Evolutionary conservation across 495 filamentous ascomycete species (phyloP), one percentile per base, ranked within the genome.

Genomic region (Penicillium fimorum): DNA sequence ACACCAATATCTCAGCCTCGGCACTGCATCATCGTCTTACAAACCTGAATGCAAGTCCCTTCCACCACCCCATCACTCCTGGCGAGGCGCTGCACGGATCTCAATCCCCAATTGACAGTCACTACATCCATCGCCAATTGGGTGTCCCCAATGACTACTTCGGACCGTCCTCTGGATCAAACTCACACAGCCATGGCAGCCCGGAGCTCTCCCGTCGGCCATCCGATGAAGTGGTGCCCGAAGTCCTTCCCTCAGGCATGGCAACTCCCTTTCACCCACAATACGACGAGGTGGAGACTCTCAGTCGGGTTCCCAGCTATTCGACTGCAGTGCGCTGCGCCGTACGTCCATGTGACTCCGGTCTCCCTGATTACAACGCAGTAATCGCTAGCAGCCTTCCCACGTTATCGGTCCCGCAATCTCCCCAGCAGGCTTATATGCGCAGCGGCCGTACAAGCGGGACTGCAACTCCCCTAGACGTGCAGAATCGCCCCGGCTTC

Each of bases 261-360:
- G 77, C 79, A 15, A 83, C 81, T 7, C 83, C 87, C 17, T 83
- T 83, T 58, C 83, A 87, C 52, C 75, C 82, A 24, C 87, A 90
- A 57, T 84, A 78, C 51, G 70, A 78, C 24, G 83, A 87, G 59
- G 73, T 87, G 30, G 81, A 83, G 53, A 77, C 80, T 38, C 73
- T 93, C 18, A 87, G 80, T 60, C 87, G 85, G 48, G 89, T 94
- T 8, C 91, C 91, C 5, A 91, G 87, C 48, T 96, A 96, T 67
- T 76, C 81, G 5, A 92, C 91, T 12, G 91, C 91, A 1, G 78
- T 92, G 17, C 82, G 79, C 44, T 77, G 84, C 1, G 79, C 81
- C 10, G 72, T 83, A 15, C 78, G 79, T 40, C 76, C 77, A 13
- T 75, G 63, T 42, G 80, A 78, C 41, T 69, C 69, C 3, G 65